A percentile compares a stretch with the other conserved stretches of the same genome.
phyloP scores from a whole-genome alignment of 345 rosid species.

The Pistacia integerrima region DNA sequence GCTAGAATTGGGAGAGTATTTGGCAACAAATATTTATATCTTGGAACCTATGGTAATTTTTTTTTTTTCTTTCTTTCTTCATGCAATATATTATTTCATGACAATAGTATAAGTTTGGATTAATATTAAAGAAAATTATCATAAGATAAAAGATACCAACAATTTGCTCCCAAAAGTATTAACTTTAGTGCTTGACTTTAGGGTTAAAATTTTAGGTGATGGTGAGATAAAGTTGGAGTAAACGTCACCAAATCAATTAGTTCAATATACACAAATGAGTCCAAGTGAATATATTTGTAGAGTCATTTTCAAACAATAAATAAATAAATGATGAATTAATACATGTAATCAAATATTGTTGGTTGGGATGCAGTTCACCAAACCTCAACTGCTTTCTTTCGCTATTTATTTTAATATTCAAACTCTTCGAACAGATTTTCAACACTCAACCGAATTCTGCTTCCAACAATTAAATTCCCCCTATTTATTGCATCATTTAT shows the following conservation, averaged over 20 bases:
- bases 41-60: conserved; percentile 64
- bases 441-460: conserved; percentile 36
- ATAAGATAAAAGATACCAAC: neutral
- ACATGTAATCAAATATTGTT: conserved; percentile 18
- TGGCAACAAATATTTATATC: conserved; percentile 77
- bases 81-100: too few relatives aligned
- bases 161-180: neutral
- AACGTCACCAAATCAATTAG: neutral
- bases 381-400: conserved; percentile 40
- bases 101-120: too few relatives aligned
- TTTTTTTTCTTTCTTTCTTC: neutral
- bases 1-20: conserved; percentile 79
- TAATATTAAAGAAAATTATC: too few relatives aligned
- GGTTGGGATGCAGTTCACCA: conserved; percentile 44
- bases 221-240: neutral
- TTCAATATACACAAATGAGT: neutral
- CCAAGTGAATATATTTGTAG: neutral
- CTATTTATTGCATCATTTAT: neutral
- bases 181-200: neutral
- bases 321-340: neutral
- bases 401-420: conserved; percentile 21
- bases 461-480: conserved; percentile 24
- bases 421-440: neutral
- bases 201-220: neutral
- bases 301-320: conserved; percentile 9